These are phyloP conservation scores for Hypoxylon sp. DNA, from an alignment of 2,329 filamentous ascomycete genomes.

Conservation along the genomic window DNA sequence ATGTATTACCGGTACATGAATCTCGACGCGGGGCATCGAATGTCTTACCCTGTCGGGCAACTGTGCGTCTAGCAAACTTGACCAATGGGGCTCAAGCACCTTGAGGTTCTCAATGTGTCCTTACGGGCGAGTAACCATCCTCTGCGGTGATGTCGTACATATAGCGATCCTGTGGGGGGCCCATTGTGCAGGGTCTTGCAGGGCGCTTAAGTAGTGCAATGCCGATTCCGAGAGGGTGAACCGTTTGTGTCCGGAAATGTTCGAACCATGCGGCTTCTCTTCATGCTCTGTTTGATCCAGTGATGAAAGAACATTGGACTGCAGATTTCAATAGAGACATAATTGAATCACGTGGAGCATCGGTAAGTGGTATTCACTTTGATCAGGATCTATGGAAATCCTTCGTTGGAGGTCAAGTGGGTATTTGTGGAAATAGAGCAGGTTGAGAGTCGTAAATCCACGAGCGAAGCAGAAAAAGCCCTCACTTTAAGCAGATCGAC, in stretches of 20 bases:
- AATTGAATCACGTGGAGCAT: no score
- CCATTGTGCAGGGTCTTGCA: slow-evolving; percentile 6
- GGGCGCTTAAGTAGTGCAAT: slow-evolving; percentile 1
- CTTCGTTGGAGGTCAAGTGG: background rate
- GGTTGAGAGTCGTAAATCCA: background rate
- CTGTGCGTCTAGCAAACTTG: background rate
- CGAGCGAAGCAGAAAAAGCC: no score
- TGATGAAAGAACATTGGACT: background rate
- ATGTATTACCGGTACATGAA: background rate
- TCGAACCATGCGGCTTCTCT: slow-evolving; percentile 2
- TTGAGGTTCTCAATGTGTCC: slow-evolving; percentile 1
- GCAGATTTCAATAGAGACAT: slow-evolving; percentile 1
- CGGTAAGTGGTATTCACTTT: background rate
- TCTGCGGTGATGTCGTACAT: slow-evolving; percentile 1
- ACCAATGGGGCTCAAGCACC: background rate
- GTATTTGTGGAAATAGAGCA: slow-evolving; percentile 1
- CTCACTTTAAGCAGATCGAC: background rate
- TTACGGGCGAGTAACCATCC: slow-evolving; percentile 1
- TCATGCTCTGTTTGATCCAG: background rate
- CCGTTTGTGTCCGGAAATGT: background rate
- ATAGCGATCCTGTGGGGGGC: slow-evolving; percentile 3
- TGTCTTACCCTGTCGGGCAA: background rate
- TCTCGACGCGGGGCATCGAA: background rate
- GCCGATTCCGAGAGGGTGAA: background rate
- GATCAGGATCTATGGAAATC: slow-evolving; percentile 1